Conservation (phyloP, 1,284 basidiomycete genomes). For the Mycena citricolor region DNA sequence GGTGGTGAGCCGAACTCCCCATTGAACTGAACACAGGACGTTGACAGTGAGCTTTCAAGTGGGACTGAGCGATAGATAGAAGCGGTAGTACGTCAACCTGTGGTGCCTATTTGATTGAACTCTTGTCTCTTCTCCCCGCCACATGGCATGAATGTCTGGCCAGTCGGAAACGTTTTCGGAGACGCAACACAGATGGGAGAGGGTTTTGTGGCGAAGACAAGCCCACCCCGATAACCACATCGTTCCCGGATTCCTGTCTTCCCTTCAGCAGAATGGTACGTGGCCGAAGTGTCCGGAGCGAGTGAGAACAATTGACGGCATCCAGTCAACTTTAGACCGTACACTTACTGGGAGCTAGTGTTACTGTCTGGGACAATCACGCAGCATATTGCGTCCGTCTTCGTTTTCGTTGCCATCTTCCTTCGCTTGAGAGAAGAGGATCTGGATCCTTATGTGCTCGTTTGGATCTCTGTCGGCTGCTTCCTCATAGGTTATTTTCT, state of each 20-base stretch:
- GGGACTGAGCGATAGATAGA: slow-evolving; percentile 24
- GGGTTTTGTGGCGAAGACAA: slow-evolving; percentile 82
- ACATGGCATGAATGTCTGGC: slow-evolving; percentile 19
- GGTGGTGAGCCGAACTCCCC: slow-evolving; percentile 57
- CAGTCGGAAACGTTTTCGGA: too few relatives aligned
- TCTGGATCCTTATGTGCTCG: slow-evolving; percentile 68
- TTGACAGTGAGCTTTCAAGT: slow-evolving; percentile 18
- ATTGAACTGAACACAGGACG: neutral
- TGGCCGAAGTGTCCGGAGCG: slow-evolving; percentile 20
- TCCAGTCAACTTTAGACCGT: slow-evolving; percentile 73
- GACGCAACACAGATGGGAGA: slow-evolving; percentile 73
- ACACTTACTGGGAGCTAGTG: slow-evolving; percentile 75
- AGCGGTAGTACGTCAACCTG: neutral
- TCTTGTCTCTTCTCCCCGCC: neutral
- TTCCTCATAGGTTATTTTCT: slow-evolving; percentile 61
- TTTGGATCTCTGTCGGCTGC: slow-evolving; percentile 62
- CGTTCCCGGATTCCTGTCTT: slow-evolving; percentile 77
- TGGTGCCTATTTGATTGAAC: neutral
- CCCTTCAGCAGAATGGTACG: slow-evolving; percentile 78
- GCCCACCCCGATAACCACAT: slow-evolving; percentile 86
- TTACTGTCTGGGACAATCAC: slow-evolving; percentile 75
- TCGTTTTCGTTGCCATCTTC: slow-evolving; percentile 83
- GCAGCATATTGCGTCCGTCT: slow-evolving; percentile 82
- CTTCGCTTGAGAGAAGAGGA: slow-evolving; percentile 62
- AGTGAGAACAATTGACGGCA: too few relatives aligned